Percentiles rank a stretch among this genome's conserved stretches.
Evolutionary conservation across 1,284 basidiomycete species (phyloP).

Genomic region (Volvariella surrecta): DNA sequence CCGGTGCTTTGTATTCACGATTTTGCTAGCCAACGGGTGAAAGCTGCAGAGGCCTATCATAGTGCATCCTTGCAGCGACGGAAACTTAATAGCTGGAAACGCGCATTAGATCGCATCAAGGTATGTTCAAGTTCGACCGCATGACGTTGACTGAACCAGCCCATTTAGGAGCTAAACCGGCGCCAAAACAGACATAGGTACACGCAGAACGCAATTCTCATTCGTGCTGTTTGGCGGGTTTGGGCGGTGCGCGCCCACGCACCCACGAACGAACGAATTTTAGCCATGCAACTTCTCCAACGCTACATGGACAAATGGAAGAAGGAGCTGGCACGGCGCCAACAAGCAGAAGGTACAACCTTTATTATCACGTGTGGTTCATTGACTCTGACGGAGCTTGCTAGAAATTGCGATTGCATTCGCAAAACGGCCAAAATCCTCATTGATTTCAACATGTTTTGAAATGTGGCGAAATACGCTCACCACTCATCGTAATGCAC

Average conservation of each 20-base stretch:
- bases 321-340: constrained; percentile 31
- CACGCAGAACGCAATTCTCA: constrained; percentile 53
- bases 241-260: constrained; percentile 50
- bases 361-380: too few species aligned
- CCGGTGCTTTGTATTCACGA: constrained; percentile 3
- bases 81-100: constrained; percentile 47
- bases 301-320: constrained; percentile 46
- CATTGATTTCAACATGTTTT: background rate
- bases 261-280: too few species aligned
- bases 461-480: constrained; percentile 18
- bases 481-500: constrained; percentile 40
- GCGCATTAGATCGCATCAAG: constrained; percentile 36
- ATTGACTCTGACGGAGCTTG: too few species aligned
- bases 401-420: constrained; percentile 6
- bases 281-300: constrained; percentile 30
- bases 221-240: constrained; percentile 56
- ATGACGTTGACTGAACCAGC: too few species aligned
- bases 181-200: constrained; percentile 10
- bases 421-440: constrained; percentile 1
- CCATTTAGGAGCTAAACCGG: too few species aligned
- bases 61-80: constrained; percentile 35
- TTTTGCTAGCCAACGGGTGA: constrained; percentile 6
- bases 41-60: constrained; percentile 16
- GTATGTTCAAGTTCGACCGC: constrained; percentile 25
- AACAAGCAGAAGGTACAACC: constrained; percentile 35